A percentile compares a stretch with the other conserved stretches of the same genome.
phyloP scores from a whole-genome alignment of 2,329 filamentous ascomycete species.

The Penicillium sp. region DNA sequence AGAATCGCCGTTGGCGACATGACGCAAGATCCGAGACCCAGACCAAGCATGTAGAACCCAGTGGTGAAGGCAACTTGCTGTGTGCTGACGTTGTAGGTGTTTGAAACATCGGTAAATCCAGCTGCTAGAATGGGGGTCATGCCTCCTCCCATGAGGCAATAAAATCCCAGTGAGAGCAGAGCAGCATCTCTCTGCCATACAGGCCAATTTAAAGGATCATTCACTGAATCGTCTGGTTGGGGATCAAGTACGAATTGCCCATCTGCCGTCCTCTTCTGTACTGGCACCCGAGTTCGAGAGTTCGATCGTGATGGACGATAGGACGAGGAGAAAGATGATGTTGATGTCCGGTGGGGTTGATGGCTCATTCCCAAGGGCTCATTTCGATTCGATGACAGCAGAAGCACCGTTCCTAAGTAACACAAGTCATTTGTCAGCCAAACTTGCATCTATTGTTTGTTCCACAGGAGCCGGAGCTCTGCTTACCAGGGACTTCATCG shows the following conservation, averaged over 20 bases:
- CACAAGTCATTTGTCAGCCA: background rate
- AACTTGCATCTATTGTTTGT: background rate
- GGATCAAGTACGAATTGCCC: conserved; percentile 85
- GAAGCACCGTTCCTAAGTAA: conserved; percentile 58
- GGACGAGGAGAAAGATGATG: conserved; percentile 55
- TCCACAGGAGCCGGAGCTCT: background rate
- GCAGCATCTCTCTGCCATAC: conserved; percentile 77
- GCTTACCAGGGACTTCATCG: conserved; percentile 80
- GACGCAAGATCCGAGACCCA: conserved; percentile 81
- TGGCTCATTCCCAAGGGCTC: conserved; percentile 62
- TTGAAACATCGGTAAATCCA: conserved; percentile 79
- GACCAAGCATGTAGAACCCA: conserved; percentile 89
- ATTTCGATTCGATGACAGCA: conserved; percentile 62
- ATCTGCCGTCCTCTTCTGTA: conserved; percentile 75
- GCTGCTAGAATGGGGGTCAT: conserved; percentile 90
- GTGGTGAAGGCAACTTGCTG: conserved; percentile 82
- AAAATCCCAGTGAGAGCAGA: conserved; percentile 80
- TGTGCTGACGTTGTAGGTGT: conserved; percentile 65
- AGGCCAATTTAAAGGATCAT: conserved; percentile 93
- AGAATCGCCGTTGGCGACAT: conserved; percentile 89
- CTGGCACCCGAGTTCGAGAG: conserved; percentile 34
- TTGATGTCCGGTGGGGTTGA: conserved; percentile 62
- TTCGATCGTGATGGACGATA: conserved; percentile 44
- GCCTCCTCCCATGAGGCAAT: conserved; percentile 89
- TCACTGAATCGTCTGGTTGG: conserved; percentile 85